Evolutionary conservation across 2,329 filamentous ascomycete species (phyloP).

Genomic region (Aspergillus unguis): DNA sequence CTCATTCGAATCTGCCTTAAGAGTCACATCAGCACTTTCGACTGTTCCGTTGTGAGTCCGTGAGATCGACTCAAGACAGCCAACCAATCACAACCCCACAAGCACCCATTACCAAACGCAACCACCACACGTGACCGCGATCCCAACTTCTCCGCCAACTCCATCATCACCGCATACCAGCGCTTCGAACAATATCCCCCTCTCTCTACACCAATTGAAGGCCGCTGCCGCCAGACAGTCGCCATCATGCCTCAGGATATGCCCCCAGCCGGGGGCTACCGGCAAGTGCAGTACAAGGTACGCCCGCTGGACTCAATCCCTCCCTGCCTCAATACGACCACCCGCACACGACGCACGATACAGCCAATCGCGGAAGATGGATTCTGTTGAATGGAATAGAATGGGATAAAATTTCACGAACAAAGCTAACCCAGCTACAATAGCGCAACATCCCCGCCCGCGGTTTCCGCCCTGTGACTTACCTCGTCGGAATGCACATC

Average conservation of each 20-base stretch:
- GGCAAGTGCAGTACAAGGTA: slow-evolving; percentile 95
- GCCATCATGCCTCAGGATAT: slow-evolving; percentile 90
- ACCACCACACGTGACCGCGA: slow-evolving; percentile 24
- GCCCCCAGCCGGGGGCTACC: slow-evolving; percentile 92
- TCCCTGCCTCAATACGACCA: not conserved
- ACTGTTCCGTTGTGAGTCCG: not conserved
- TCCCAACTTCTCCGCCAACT: slow-evolving; percentile 28
- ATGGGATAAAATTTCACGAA: not conserved
- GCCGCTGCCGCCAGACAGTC: slow-evolving; percentile 18
- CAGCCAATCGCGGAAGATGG: too few relatives aligned
- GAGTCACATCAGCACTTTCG: too few relatives aligned
- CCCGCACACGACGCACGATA: too few relatives aligned
- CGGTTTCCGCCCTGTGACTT: slow-evolving; percentile 78
- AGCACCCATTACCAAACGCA: slow-evolving; percentile 32
- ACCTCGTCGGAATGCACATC: slow-evolving; percentile 71
- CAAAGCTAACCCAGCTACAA: slow-evolving; percentile 7
- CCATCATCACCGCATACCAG: slow-evolving; percentile 14
- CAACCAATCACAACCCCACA: slow-evolving; percentile 27
- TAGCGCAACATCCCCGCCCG: slow-evolving; percentile 88
- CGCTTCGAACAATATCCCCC: slow-evolving; percentile 15
- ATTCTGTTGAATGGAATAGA: too few relatives aligned
- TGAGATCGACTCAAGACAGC: not conserved
- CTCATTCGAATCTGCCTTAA: not conserved
- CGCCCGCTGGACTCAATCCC: slow-evolving; percentile 27
- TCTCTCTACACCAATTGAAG: slow-evolving; percentile 22